phyloP scores from a whole-genome alignment of 148 eudicot species.

The Oxyria digyna region DNA sequence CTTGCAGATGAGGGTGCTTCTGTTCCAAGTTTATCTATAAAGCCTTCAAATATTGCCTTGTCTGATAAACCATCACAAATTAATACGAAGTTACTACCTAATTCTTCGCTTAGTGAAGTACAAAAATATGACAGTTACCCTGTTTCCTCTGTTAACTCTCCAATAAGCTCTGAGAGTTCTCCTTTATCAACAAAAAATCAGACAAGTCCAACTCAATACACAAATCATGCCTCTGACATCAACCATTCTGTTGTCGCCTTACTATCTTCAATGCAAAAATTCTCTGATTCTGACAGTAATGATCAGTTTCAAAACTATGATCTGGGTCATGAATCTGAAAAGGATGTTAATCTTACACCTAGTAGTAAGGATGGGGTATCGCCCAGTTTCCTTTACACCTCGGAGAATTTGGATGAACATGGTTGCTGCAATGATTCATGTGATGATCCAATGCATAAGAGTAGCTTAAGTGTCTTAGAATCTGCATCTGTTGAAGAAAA shows the following conservation, averaged over 20 bases:
- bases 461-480: constrained; percentile 12
- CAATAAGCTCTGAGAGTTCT: constrained; percentile 13
- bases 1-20: constrained; percentile 99
- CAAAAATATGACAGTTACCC: constrained; percentile 25
- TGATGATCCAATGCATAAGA: constrained; percentile 14
- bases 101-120: constrained; percentile 31
- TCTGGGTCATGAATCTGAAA: constrained; percentile 15
- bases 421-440: constrained; percentile 11
- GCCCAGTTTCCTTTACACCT: constrained; percentile 15
- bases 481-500: constrained; percentile 25
- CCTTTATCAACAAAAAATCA: background rate
- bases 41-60: constrained; percentile 65
- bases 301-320: constrained; percentile 20
- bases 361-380: background rate
- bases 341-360: background rate
- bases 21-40: constrained; percentile 63
- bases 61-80: constrained; percentile 61
- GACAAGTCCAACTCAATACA: constrained; percentile 10
- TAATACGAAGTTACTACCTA: constrained; percentile 57
- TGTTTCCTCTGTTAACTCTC: constrained; percentile 16
- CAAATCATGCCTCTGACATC: constrained; percentile 9
- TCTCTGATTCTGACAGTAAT: constrained; percentile 15
- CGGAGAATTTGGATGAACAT: constrained; percentile 9
- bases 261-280: background rate
- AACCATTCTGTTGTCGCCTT: constrained; percentile 10